Base-by-base conservation (phyloP, 2,329 filamentous ascomycete genomes). In the Colletotrichum horii region DNA sequence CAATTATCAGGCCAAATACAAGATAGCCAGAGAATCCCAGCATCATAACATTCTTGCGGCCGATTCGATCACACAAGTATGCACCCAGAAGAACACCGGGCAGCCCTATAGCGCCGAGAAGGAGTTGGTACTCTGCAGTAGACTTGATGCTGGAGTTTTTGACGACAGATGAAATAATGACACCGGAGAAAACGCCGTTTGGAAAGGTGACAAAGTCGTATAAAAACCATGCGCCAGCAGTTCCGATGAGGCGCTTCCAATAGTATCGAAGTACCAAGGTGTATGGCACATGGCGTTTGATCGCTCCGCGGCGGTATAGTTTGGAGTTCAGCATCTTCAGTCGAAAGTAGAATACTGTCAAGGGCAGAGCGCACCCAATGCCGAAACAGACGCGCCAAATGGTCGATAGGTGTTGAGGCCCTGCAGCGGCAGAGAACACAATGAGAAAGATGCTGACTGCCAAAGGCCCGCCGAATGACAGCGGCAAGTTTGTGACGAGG, bases 291-390 rank as follows among this genome's bases (percentile, higher is more conserved):
- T 81, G 81, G 24, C 80, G 82, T 78, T 91, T 89, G 81, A 91
- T 91, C 0, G 89, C 89, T 6, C 88, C 87, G 3, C 87, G 87
- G 30, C 86, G 86, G 76, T 88, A 89, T 14, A 88, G 88, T 79
- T 83, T 88, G 64, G 83, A 90, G 81, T 87, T 91, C 64, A 89
- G 82, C 84, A 88, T 88, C 76, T 85, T 88, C 55, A 91, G 80
- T 16, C 90, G 88, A 75, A 91, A 90, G 80, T 90, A 90, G 73
- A 91, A 89, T 56, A 91, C 85, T 3, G 87, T 86, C 11, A 91
- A 81, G 1, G 90, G 90, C 19, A 89, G 83, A 56, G 88, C 77
- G 48, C 86, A 85, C 26, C 87, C 87, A 58, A 89, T 86, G 8
- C 85, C 87, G 70, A 89, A 88, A 78, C 87, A 88, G 3, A 88